Evolutionary conservation across 108 stramenopile genomes (phyloP).

Genomic region (Discostella pseudostelligera): DNA sequence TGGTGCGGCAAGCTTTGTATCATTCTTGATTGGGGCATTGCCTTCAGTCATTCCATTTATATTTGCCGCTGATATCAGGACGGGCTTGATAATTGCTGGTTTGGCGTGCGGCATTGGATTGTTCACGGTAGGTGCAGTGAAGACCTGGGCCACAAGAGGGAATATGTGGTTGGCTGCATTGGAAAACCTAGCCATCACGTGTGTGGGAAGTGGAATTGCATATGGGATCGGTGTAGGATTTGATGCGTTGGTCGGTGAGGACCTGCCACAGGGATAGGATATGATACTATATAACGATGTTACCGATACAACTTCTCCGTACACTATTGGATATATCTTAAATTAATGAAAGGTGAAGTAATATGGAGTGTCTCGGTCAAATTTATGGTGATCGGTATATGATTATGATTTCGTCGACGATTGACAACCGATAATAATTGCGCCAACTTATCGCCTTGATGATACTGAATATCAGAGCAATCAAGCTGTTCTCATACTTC

Average conservation of each 20-base stretch:
- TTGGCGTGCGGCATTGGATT: slow-evolving; percentile 44
- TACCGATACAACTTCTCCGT: too few species aligned
- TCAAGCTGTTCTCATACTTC: too few species aligned
- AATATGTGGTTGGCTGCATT: slow-evolving; percentile 54
- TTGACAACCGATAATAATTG: too few species aligned
- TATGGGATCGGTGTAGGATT: slow-evolving; percentile 63
- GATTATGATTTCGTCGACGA: too few species aligned
- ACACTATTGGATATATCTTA: too few species aligned
- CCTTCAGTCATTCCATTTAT: slow-evolving; percentile 71
- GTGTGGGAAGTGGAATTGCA: slow-evolving; percentile 63
- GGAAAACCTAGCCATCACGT: slow-evolving; percentile 75
- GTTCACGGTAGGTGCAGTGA: slow-evolving; percentile 64
- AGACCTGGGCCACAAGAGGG: slow-evolving; percentile 73
- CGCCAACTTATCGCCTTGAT: too few species aligned
- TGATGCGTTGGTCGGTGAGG: slow-evolving; percentile 42
- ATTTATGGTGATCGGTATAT: too few species aligned
- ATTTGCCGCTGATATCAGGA: slow-evolving; percentile 33
- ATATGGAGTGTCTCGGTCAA: too few species aligned
- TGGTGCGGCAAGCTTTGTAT: slow-evolving; percentile 45
- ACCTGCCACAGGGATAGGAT: neutral
- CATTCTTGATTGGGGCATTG: slow-evolving; percentile 64
- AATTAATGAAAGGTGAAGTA: too few species aligned
- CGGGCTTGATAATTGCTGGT: slow-evolving; percentile 52
- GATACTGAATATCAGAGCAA: too few species aligned
- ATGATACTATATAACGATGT: too few species aligned